Percentiles rank a stretch among this genome's conserved stretches.
Evolutionary conservation across 2,329 filamentous ascomycete genomes (phyloP).

Genomic region (Clonostachys sp.): DNA sequence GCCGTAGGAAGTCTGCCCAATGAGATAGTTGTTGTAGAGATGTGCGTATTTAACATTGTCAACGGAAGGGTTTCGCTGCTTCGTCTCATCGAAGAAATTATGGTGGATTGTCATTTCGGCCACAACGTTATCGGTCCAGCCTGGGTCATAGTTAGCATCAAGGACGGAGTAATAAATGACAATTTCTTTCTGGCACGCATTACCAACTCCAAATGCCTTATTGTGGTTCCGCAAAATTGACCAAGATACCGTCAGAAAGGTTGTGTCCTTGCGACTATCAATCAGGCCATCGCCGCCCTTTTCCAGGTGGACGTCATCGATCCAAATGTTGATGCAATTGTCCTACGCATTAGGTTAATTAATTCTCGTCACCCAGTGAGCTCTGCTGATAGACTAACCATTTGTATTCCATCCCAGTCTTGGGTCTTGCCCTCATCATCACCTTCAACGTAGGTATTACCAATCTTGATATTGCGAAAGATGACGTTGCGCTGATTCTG

Average conservation of each 20-base stretch:
- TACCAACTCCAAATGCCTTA: constrained; percentile 17
- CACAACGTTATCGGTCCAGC: constrained; percentile 15
- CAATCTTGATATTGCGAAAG: constrained; percentile 10
- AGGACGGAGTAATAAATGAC: not conserved
- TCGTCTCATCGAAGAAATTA: constrained; percentile 14
- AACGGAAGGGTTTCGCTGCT: constrained; percentile 14
- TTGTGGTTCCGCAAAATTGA: constrained; percentile 15
- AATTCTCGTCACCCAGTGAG: no score
- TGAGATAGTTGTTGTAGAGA: constrained; percentile 18
- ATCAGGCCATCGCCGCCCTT: constrained; percentile 13
- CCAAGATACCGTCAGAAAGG: constrained; percentile 14
- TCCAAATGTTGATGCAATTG: constrained; percentile 13
- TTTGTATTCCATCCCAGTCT: constrained; percentile 15
- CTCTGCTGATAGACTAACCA: not conserved
- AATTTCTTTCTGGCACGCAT: not conserved
- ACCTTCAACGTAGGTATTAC: constrained; percentile 2
- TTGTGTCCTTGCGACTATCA: constrained; percentile 16
- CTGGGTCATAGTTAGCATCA: constrained; percentile 3
- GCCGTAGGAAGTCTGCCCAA: constrained; percentile 12
- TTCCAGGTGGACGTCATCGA: constrained; percentile 15
- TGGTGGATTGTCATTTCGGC: constrained; percentile 14
- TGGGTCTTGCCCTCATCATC: constrained; percentile 13
- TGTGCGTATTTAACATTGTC: constrained; percentile 15
- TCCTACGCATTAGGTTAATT: not conserved
- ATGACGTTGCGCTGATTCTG: constrained; percentile 8